Percentiles rank a stretch among this genome's conserved stretches.
Evolutionary conservation across 129 eudicot species (phyloP).

Genomic region (Escallonia rubra): DNA sequence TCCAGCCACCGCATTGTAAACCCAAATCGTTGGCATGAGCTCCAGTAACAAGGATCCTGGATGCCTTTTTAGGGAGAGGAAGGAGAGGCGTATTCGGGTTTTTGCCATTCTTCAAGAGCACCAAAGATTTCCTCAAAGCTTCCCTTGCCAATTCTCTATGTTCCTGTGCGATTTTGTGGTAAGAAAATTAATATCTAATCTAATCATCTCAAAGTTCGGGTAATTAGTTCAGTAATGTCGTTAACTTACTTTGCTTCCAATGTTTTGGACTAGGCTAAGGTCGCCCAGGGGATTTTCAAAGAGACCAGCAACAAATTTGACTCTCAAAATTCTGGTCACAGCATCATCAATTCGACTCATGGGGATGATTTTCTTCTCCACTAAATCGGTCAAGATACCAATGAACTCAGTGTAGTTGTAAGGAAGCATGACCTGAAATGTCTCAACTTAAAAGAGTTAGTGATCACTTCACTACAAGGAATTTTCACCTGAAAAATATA

Average conservation of each 20-base stretch:
- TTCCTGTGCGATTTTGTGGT: neutral
- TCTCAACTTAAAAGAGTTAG: too few species aligned
- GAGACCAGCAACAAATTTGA: neutral
- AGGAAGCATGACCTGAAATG: conserved; percentile 37
- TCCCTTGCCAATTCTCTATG: neutral
- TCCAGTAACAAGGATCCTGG: conserved; percentile 2
- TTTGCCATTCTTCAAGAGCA: conserved; percentile 1
- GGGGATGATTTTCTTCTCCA: conserved; percentile 23
- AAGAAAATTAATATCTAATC: neutral
- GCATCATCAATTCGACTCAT: conserved; percentile 30
- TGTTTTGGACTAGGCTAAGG: conserved; percentile 1
- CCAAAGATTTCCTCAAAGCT: too few species aligned
- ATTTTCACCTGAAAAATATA: too few species aligned
- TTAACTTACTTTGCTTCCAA: conserved; percentile 3
- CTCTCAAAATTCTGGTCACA: conserved; percentile 6
- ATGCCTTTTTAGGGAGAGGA: neutral
- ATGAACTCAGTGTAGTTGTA: conserved; percentile 25
- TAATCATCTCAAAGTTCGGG: neutral
- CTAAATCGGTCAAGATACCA: conserved; percentile 10
- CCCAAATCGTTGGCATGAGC: too few species aligned
- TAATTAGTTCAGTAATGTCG: neutral
- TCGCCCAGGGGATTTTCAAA: conserved; percentile 3
- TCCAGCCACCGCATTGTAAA: too few species aligned
- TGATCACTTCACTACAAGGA: too few species aligned
- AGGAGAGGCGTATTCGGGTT: conserved; percentile 11